Evolutionary conservation across 352 stramenopile species (phyloP), one percentile per base, ranked within the genome.

Genomic region (Phytophthora aleatoria): DNA sequence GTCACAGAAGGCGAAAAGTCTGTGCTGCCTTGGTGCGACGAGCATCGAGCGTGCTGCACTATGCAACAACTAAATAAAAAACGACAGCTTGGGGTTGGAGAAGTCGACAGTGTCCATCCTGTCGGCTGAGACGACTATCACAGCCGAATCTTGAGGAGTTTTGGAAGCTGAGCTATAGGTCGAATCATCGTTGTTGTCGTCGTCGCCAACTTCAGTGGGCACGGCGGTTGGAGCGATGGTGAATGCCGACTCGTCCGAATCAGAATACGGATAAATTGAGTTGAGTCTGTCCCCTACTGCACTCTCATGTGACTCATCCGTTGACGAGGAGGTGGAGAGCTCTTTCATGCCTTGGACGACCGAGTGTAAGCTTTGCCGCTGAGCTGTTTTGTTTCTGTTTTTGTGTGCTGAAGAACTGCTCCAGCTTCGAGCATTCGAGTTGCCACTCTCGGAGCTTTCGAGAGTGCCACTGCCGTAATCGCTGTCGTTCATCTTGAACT

Each of bases 91-190:
- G 13, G 73, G 69, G 43, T 81, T 76, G 33, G 73, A 69, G 35
- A 81, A 78, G 50, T 81, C 73, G 26, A 81, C 50, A 30, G 69
- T 73, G 43, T 81, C 73, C 62, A 81, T 78, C 38, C 69, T 66
- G 49, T 81, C 70, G 7, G 67, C 65, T 3, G 73, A 81, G n/a
- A 76, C 57, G 41, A 78, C 60, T 13, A 81, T 61, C n/a, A 81
- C 69, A 20, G 63, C 59, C 12, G 65, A 50, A n/a, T 64, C 44
- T 47, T 26, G 27, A n/a, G 41, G 20, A 10, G n/a, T 10, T 3
- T 56, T 47, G 5, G 60, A 45, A 15, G 41, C 58, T 20, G 53
- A 24, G 6, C 15, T 12, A n/a, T 50, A 54, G 20, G 31, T 51
- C 27, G 45, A 48, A 1, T 43, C 10, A 33, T 49, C 43, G 27